phyloP scores from a whole-genome alignment of 2,329 filamentous ascomycete species.

The Colletotrichum plurivorum region DNA sequence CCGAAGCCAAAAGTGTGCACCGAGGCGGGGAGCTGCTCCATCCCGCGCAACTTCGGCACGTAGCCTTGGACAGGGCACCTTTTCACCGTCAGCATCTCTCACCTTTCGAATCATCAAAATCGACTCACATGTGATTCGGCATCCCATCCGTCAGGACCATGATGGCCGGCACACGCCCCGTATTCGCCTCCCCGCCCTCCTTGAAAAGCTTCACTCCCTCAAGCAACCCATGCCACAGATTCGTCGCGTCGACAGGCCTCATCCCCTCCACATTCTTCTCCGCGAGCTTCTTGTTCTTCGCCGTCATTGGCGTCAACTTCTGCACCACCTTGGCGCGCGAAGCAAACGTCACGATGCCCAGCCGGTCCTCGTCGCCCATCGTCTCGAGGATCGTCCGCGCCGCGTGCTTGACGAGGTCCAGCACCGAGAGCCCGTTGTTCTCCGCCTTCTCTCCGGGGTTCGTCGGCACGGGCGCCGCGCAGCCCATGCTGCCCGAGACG shows the following conservation, averaged over 20 bases:
- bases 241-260: slow-evolving; percentile 57
- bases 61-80: slow-evolving; percentile 67
- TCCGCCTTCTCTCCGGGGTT: slow-evolving; percentile 56
- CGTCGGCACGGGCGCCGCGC: slow-evolving; percentile 60
- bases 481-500: slow-evolving; percentile 70
- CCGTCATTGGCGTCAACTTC: slow-evolving; percentile 62
- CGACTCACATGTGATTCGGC: slow-evolving; percentile 65
- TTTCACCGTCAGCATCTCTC: not conserved
- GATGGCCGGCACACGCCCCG: slow-evolving; percentile 61
- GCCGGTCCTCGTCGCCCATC: slow-evolving; percentile 65
- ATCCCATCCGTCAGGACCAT: slow-evolving; percentile 69
- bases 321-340: slow-evolving; percentile 59
- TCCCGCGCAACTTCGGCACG: slow-evolving; percentile 64
- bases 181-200: slow-evolving; percentile 43
- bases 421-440: slow-evolving; percentile 64
- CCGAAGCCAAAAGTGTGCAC: slow-evolving; percentile 71
- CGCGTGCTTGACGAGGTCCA: slow-evolving; percentile 74
- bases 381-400: slow-evolving; percentile 71
- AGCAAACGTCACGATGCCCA: slow-evolving; percentile 71
- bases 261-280: slow-evolving; percentile 60
- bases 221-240: slow-evolving; percentile 71
- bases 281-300: slow-evolving; percentile 58
- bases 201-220: slow-evolving; percentile 65
- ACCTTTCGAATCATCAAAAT: not conserved
- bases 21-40: slow-evolving; percentile 57